Evolutionary conservation across 83 land plant species (phyloP), one percentile per base, ranked within the genome.

Genomic region (Picea mariana): DNA sequence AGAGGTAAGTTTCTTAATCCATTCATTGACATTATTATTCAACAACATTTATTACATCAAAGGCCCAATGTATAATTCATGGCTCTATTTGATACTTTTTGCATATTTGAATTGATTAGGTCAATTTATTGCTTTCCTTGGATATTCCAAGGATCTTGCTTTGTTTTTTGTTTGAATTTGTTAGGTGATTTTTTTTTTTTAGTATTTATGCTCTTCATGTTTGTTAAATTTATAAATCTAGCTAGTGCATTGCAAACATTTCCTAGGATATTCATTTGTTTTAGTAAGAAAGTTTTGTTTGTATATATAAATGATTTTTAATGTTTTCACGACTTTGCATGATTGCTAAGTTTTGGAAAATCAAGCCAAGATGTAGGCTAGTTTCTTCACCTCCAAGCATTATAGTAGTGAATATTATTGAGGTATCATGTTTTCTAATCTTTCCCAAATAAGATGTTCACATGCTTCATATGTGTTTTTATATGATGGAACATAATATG

Each of bases 1-100:
- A 96, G 83, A 91, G 99, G 99, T 96, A 73, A 82, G 61, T 75
- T 61, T 66, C 42, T 78, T 34, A 16, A 26, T 24, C 77, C 12
- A 44, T n/a, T 47, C 47, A 42, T 4, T 2, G 49, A 40, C 8
- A 44, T 9, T 71, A 71, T 42, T 44, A 9, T 9, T 8, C n/a
- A 73, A 58, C 4, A 8, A 21, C 77, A 73, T n/a, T 9, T 23
- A 47, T 44, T 15, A 73, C 47, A 73, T 73, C 77, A 55, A 3
- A 55, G 38, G 1, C 0, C 26, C 38, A 5, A 47, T 44, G 42
- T n/a, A 73, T 73, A 52, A 27, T 73, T 12, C 34, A n/a, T 9
- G 13, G 1, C 15, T 52, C 12, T 44, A 17, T 44, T 11, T 55
- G 58, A 55, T 55, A 12, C 58, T n/a, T 73, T 73, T n/a, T 73